Percentiles rank a stretch among this genome's conserved stretches.
Conservation (phyloP, 768 basidiomycete species). For the Rhodotorula babjevae region DNA sequence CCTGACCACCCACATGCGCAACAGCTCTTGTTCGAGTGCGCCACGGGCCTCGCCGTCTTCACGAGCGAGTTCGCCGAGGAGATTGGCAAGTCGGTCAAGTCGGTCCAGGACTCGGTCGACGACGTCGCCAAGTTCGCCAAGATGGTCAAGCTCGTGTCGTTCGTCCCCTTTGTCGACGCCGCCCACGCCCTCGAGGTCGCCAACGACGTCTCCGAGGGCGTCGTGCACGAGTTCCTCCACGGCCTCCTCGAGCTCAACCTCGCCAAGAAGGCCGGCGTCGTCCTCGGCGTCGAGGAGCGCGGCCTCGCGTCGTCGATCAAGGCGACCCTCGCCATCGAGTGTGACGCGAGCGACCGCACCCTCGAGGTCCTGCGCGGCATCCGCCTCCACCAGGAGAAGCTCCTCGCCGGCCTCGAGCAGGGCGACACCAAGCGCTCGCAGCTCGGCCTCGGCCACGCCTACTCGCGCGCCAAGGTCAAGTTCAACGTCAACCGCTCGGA, state of each 20-base stretch:
- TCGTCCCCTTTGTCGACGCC: constrained; percentile 74
- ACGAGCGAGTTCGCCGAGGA: constrained; percentile 80
- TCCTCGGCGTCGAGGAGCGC: constrained; percentile 73
- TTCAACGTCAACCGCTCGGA: constrained; percentile 80
- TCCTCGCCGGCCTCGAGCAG: constrained; percentile 79
- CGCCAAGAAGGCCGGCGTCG: constrained; percentile 58
- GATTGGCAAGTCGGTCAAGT: constrained; percentile 70
- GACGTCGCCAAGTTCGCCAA: constrained; percentile 84
- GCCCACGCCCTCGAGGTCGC: constrained; percentile 68
- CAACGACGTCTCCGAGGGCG: constrained; percentile 92
- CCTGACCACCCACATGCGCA: constrained; percentile 41
- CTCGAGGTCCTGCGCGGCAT: constrained; percentile 87
- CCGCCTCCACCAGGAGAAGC: constrained; percentile 80
- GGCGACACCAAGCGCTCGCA: constrained; percentile 89
- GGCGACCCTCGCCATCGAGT: constrained; percentile 63
- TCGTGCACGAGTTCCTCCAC: constrained; percentile 76
- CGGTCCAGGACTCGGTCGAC: constrained; percentile 77
- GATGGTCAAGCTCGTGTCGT: constrained; percentile 85
- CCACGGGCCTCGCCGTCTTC: constrained; percentile 91
- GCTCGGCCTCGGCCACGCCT: constrained; percentile 93
- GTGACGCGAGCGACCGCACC: constrained; percentile 73
- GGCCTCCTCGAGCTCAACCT: constrained; percentile 83
- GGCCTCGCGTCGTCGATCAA: constrained; percentile 72
- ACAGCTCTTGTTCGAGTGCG: constrained; percentile 81
- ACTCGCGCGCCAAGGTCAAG: constrained; percentile 94